A percentile compares a stretch with the other conserved stretches of the same genome.
Conservation (phyloP, 345 rosid species). For the Pistacia atlantica region DNA sequence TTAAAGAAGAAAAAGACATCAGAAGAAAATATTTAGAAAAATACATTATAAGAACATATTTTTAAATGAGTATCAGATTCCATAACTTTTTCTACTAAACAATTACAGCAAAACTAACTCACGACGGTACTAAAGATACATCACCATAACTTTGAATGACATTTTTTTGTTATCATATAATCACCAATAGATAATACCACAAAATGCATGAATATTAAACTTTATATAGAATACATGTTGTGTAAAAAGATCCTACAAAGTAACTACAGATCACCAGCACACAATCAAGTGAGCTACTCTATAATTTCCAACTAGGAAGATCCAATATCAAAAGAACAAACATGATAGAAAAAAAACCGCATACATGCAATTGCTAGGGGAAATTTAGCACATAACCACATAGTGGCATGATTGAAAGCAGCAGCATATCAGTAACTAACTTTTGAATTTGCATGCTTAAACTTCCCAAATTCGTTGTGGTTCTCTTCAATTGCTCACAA, state of each 20-base stretch:
- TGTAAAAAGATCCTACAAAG: too few relatives aligned
- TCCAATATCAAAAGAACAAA: background rate
- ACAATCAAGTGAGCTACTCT: too few relatives aligned
- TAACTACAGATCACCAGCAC: too few relatives aligned
- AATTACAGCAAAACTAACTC: constrained; percentile 6
- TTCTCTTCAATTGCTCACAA: background rate
- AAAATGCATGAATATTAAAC: background rate
- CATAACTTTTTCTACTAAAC: background rate
- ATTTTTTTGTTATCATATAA: background rate
- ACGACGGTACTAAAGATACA: background rate
- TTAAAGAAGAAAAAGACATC: constrained; percentile 31
- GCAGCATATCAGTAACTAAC: background rate
- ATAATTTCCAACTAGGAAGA: too few relatives aligned
- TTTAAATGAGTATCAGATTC: background rate
- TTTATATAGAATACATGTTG: background rate
- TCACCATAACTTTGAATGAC: background rate
- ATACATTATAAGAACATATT: background rate
- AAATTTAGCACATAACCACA: background rate
- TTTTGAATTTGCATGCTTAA: background rate
- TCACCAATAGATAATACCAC: background rate
- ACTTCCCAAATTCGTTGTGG: background rate
- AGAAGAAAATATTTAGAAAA: constrained; percentile 13
- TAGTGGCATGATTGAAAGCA: background rate
- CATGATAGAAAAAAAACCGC: background rate
- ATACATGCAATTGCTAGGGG: too few relatives aligned